phyloP scores from a whole-genome alignment of 2,329 filamentous ascomycete species.

The Fusarium cyanostomum region DNA sequence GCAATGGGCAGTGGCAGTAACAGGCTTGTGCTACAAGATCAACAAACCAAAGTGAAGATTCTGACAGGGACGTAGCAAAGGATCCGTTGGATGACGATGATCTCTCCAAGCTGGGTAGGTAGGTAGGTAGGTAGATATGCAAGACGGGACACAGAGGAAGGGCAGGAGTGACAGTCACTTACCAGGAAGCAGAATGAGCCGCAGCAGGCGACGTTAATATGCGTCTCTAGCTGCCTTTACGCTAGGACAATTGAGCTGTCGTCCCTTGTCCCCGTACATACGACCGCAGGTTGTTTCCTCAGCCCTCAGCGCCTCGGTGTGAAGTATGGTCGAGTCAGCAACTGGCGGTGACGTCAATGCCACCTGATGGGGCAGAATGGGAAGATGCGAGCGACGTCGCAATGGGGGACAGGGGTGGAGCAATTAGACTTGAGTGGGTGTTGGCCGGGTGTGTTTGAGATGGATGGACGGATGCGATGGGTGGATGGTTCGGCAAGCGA shows the following conservation, averaged over 20 bases:
- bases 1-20: slow-evolving; percentile 9
- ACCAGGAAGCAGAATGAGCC: slow-evolving; percentile 29
- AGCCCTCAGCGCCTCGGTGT: slow-evolving; percentile 18
- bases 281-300: slow-evolving; percentile 15
- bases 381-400: slow-evolving; percentile 18
- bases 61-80: slow-evolving; percentile 3
- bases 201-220: slow-evolving; percentile 33
- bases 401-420: slow-evolving; percentile 25
- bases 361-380: slow-evolving; percentile 39
- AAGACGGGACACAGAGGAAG: slow-evolving; percentile 9
- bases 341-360: slow-evolving; percentile 42
- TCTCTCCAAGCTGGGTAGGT: slow-evolving; percentile 18
- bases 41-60: slow-evolving; percentile 10
- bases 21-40: slow-evolving; percentile 20
- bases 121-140: slow-evolving; percentile 14
- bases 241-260: slow-evolving; percentile 17
- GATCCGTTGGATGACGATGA: slow-evolving; percentile 7
- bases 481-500: slow-evolving; percentile 17
- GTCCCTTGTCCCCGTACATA: slow-evolving; percentile 24
- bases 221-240: slow-evolving; percentile 20
- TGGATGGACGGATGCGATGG: slow-evolving; percentile 21
- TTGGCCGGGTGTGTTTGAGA: slow-evolving; percentile 11
- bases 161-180: slow-evolving; percentile 21
- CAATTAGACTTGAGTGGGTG: slow-evolving; percentile 7
- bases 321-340: slow-evolving; percentile 17